Conservation (phyloP, 129 eudicot species). For the Solidago caesia region DNA sequence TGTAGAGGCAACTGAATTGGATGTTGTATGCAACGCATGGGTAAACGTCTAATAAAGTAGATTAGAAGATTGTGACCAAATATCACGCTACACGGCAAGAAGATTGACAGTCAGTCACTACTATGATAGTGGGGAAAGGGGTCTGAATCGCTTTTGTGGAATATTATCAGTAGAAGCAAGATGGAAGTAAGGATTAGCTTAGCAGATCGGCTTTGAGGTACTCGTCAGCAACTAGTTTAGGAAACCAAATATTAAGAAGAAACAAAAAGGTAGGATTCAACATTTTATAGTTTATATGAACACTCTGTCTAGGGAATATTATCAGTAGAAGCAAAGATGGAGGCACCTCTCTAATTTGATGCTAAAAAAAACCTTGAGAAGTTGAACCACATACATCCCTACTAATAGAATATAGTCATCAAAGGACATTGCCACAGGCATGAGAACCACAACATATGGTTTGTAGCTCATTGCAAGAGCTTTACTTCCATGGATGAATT, state of each 20-base stretch:
- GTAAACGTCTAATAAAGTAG: too few species aligned
- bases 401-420: not conserved
- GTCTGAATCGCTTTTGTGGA: not conserved
- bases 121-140: not conserved
- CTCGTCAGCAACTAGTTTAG: too few species aligned
- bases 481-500: not conserved
- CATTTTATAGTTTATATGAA: too few species aligned
- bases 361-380: not conserved
- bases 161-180: too few species aligned
- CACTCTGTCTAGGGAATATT: too few species aligned
- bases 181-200: too few species aligned
- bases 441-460: not conserved
- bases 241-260: too few species aligned
- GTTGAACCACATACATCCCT: not conserved
- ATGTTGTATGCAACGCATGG: not conserved
- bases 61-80: too few species aligned
- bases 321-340: too few species aligned
- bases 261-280: too few species aligned
- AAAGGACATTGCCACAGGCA: not conserved
- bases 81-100: too few species aligned
- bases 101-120: not conserved
- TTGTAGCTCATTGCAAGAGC: not conserved
- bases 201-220: too few species aligned
- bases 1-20: not conserved
- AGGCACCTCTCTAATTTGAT: not conserved